Percentiles rank a stretch among this genome's conserved stretches.
phyloP scores from a whole-genome alignment of 2,329 filamentous ascomycete species.

The Penicillium sp. region DNA sequence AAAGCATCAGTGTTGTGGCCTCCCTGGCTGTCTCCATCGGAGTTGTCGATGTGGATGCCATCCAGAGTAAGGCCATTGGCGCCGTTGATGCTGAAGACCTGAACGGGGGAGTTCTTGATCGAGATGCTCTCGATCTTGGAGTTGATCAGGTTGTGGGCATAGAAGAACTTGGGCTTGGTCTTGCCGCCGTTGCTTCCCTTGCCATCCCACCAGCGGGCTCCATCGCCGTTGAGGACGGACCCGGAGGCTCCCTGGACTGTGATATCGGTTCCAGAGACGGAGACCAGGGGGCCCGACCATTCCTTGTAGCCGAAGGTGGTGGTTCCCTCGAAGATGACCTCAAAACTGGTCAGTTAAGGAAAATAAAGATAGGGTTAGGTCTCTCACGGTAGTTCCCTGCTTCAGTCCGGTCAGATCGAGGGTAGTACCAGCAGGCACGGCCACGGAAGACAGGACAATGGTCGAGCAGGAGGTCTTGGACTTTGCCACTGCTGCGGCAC shows the following conservation, averaged over 20 bases:
- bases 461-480: constrained; percentile 22
- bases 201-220: constrained; percentile 3
- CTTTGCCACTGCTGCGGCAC: constrained; percentile 28
- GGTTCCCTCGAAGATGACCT: constrained; percentile 3
- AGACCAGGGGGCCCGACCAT: neutral
- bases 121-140: constrained; percentile 38
- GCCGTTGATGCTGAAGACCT: constrained; percentile 38
- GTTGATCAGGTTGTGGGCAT: constrained; percentile 40
- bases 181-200: constrained; percentile 56
- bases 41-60: constrained; percentile 49
- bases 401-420: constrained; percentile 3
- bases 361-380: constrained; percentile 42
- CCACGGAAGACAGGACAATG: constrained; percentile 1
- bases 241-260: constrained; percentile 2
- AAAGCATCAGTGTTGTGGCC: constrained; percentile 58
- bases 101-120: constrained; percentile 43
- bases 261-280: constrained; percentile 1
- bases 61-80: constrained; percentile 54
- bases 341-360: neutral
- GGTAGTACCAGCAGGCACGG: constrained; percentile 1
- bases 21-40: constrained; percentile 51
- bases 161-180: constrained; percentile 68
- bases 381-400: neutral
- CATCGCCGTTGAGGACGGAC: constrained; percentile 1
- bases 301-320: constrained; percentile 5